A percentile compares a stretch with the other conserved stretches of the same genome.
phyloP scores from a whole-genome alignment of 306 rosid species.

The Lotus japonicus region DNA sequence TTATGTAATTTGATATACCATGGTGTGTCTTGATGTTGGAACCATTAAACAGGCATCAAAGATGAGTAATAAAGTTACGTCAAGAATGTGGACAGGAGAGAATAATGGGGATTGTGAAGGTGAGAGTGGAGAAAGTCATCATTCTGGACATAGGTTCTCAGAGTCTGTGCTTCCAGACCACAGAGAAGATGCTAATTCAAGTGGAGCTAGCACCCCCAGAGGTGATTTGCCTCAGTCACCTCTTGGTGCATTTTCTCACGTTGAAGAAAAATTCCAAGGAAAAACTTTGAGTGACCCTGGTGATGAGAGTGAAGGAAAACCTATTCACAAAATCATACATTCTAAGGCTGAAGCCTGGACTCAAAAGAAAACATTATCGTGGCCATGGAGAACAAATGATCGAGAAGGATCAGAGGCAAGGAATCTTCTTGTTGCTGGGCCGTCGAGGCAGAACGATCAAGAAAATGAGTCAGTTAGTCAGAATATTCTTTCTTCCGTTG shows the following conservation, averaged over 20 bases:
- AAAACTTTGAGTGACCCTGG: slow-evolving; percentile 2
- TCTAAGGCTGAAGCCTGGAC: slow-evolving; percentile 90
- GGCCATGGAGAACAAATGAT: slow-evolving; percentile 89
- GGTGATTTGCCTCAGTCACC: slow-evolving; percentile 58
- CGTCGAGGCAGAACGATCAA: slow-evolving; percentile 64
- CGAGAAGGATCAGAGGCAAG: slow-evolving; percentile 56
- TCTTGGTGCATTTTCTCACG: slow-evolving; percentile 44
- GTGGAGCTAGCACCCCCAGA: slow-evolving; percentile 94
- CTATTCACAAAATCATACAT: slow-evolving; percentile 56
- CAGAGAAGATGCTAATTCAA: slow-evolving; percentile 85
- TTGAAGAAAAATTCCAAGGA: too few relatives aligned
- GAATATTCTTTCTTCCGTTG: slow-evolving; percentile 39
- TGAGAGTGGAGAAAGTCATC: slow-evolving; percentile 60
- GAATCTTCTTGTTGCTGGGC: slow-evolving; percentile 40
- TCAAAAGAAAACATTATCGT: slow-evolving; percentile 69
- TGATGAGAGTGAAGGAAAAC: slow-evolving; percentile 66
- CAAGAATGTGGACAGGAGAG: slow-evolving; percentile 61
- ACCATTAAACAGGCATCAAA: slow-evolving; percentile 69
- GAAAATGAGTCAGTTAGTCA: slow-evolving; percentile 48
- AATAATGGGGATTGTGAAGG: slow-evolving; percentile 59
- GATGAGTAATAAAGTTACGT: slow-evolving; percentile 89
- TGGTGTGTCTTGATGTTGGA: slow-evolving; percentile 38
- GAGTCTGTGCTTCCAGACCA: slow-evolving; percentile 49
- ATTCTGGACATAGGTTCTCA: slow-evolving; percentile 52
- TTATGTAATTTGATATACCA: slow-evolving; percentile 26